These are phyloP conservation scores for Acanthamoeba castellanii DNA, from an alignment of 208 protist species.

Conservation along the genomic window DNA sequence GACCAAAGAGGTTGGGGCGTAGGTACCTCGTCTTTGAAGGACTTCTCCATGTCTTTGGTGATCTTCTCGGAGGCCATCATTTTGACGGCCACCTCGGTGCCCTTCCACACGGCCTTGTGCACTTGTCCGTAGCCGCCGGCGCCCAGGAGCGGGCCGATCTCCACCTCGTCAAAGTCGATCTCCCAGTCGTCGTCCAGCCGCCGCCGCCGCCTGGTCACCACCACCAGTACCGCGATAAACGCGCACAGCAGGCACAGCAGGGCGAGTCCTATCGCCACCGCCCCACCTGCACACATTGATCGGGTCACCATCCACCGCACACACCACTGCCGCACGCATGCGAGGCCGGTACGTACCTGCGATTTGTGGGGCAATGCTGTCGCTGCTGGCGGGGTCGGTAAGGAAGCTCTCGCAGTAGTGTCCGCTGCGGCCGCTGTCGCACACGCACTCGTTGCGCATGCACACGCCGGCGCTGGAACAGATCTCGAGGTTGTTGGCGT, in stretches of 20 bases:
- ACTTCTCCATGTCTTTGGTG: slow-evolving; percentile 7
- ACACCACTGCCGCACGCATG: no score
- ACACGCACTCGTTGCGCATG: neutral
- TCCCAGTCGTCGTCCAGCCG: slow-evolving; percentile 1
- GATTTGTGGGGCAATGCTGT: no score
- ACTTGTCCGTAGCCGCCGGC: slow-evolving; percentile 47
- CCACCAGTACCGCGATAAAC: no score
- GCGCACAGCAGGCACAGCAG: no score
- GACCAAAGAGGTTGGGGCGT: neutral
- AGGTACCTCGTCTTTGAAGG: slow-evolving; percentile 22
- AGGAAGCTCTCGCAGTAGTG: neutral
- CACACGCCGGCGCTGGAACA: slow-evolving; percentile 4
- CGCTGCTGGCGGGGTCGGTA: no score
- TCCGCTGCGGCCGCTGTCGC: neutral
- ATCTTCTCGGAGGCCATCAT: neutral
- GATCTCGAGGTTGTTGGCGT: neutral
- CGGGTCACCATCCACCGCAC: no score
- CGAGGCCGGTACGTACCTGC: no score
- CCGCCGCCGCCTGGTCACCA: no score
- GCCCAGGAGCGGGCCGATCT: neutral
- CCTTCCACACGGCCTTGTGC: slow-evolving; percentile 57
- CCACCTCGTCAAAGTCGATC: neutral
- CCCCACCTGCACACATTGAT: no score
- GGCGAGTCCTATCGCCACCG: no score
- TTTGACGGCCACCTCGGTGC: slow-evolving; percentile 66